A percentile compares a stretch with the other conserved stretches of the same genome.
These are phyloP conservation scores for Capronia coronata DNA, from an alignment of 2,329 filamentous ascomycete species.

Conservation along the genomic window DNA sequence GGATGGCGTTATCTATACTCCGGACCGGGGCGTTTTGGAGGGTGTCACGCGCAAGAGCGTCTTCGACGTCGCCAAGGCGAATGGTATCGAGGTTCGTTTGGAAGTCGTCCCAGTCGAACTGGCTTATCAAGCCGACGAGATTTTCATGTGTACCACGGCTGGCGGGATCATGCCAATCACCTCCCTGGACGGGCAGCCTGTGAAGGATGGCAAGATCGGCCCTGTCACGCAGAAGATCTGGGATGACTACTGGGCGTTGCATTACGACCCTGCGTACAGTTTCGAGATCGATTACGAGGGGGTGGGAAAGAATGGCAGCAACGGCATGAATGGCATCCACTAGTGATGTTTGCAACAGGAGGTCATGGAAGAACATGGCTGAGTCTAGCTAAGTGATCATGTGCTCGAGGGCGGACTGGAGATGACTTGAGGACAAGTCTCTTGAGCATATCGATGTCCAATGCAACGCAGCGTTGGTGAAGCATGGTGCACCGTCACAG, in stretches of 20 bases:
- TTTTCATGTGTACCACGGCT: slow-evolving; percentile 50
- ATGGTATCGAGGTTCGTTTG: slow-evolving; percentile 35
- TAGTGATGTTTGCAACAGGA: neutral
- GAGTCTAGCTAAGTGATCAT: too few relatives aligned
- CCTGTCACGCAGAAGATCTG: slow-evolving; percentile 45
- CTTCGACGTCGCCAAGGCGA: slow-evolving; percentile 37
- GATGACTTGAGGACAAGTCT: too few relatives aligned
- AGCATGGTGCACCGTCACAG: too few relatives aligned
- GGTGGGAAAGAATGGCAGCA: neutral
- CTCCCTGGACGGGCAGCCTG: slow-evolving; percentile 38
- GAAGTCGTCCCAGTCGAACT: slow-evolving; percentile 41
- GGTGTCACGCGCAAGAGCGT: slow-evolving; percentile 48
- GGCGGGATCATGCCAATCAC: slow-evolving; percentile 51
- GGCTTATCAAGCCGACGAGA: slow-evolving; percentile 43
- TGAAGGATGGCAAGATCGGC: slow-evolving; percentile 42
- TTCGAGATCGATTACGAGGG: slow-evolving; percentile 28
- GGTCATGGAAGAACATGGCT: too few relatives aligned
- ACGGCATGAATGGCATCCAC: slow-evolving; percentile 7
- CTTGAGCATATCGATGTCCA: too few relatives aligned
- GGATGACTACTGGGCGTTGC: slow-evolving; percentile 48
- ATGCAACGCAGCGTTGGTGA: too few relatives aligned
- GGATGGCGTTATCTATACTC: slow-evolving; percentile 41
- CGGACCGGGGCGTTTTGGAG: slow-evolving; percentile 44
- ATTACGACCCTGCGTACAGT: slow-evolving; percentile 38
- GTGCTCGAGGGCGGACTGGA: too few relatives aligned